Evolutionary conservation across 805 yeast species (phyloP).

Genomic region (Wickerhamomyces bovis): DNA sequence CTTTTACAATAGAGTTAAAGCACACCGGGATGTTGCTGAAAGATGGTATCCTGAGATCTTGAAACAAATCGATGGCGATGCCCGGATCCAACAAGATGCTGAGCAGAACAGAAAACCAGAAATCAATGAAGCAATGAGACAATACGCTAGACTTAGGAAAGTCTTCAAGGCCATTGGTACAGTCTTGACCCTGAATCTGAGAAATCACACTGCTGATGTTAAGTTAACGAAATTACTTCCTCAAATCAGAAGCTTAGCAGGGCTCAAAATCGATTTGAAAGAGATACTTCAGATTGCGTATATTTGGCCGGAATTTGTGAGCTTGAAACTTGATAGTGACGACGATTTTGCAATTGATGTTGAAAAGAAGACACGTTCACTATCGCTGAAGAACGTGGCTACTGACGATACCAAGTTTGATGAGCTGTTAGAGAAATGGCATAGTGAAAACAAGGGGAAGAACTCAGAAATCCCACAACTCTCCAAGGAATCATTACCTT

Average conservation of each 20-base stretch:
- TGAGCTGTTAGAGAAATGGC: constrained; percentile 13
- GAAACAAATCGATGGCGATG: constrained; percentile 23
- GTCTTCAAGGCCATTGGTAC: constrained; percentile 17
- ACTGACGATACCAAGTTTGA: constrained; percentile 9
- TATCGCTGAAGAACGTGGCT: constrained; percentile 5
- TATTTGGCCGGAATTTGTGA: constrained; percentile 18
- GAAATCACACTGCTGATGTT: constrained; percentile 15
- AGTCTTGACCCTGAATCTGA: constrained; percentile 9
- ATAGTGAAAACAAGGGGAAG: constrained; percentile 3
- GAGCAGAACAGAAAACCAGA: not conserved
- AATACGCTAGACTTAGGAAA: constrained; percentile 4
- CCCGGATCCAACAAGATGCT: not conserved
- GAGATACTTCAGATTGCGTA: constrained; percentile 15
- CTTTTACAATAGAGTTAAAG: constrained; percentile 35
- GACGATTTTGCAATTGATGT: constrained; percentile 17
- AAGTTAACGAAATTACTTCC: constrained; percentile 10
- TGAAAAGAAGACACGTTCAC: constrained; percentile 7
- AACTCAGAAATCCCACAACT: constrained; percentile 12
- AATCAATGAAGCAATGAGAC: not conserved
- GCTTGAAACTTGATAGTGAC: constrained; percentile 11
- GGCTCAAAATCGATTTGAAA: constrained; percentile 4
- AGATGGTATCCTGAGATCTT: constrained; percentile 36
- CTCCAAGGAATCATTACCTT: not conserved
- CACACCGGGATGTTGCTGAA: constrained; percentile 39
- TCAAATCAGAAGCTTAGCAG: constrained; percentile 12